These are phyloP conservation scores for Fraxinus sp. DNA, from an alignment of 305 asterid genomes.

Conservation along the genomic window DNA sequence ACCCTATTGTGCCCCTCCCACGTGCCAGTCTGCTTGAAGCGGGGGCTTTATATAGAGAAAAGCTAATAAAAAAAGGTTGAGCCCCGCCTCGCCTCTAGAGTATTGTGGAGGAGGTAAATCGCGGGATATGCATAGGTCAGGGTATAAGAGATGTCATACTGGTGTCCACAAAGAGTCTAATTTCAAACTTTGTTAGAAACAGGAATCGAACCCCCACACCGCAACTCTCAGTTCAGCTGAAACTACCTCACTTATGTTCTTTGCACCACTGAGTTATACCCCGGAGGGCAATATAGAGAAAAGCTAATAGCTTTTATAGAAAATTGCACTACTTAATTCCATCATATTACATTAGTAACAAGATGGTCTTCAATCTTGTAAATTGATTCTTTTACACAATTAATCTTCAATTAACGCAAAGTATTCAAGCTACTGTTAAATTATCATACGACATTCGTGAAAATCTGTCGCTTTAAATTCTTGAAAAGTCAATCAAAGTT, in stretches of 20 bases:
- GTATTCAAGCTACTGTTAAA: neutral
- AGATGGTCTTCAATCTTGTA: neutral
- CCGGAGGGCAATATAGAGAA: neutral
- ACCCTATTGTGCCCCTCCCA: slow-evolving; percentile 21
- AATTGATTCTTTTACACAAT: neutral
- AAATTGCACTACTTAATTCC: neutral
- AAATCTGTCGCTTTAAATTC: neutral
- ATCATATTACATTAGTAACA: neutral
- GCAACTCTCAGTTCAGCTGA: too few relatives aligned
- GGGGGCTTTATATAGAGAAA: slow-evolving; percentile 10
- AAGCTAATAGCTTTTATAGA: slow-evolving; percentile 25
- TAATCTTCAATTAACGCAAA: neutral
- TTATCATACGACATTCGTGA: neutral
- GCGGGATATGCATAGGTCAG: too few relatives aligned
- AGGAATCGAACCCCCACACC: too few relatives aligned
- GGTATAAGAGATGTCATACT: too few relatives aligned
- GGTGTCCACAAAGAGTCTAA: too few relatives aligned
- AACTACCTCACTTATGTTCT: too few relatives aligned
- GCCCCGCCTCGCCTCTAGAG: too few relatives aligned
- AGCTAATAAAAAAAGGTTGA: too few relatives aligned
- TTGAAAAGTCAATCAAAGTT: neutral
- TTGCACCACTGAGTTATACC: too few relatives aligned
- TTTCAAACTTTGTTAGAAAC: too few relatives aligned
- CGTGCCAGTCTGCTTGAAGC: neutral
- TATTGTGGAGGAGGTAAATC: too few relatives aligned